These are phyloP conservation scores for Panicum miliaceum DNA, from an alignment of 176 grass and related monocot genomes.

Conservation along the genomic window DNA sequence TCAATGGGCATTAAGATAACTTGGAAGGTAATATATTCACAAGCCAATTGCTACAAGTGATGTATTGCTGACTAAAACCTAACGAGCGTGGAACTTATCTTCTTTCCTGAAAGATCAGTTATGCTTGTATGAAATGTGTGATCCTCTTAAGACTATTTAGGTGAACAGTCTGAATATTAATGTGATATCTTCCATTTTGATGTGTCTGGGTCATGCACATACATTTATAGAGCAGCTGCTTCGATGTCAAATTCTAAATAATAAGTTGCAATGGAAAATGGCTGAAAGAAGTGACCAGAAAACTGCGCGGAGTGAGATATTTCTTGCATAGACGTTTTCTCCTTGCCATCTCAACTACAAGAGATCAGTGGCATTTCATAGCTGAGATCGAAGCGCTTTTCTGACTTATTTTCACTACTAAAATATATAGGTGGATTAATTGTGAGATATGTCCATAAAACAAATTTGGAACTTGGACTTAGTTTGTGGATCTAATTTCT, in stretches of 20 bases:
- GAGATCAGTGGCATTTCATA: not conserved
- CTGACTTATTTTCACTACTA: not conserved
- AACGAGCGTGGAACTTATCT: not conserved
- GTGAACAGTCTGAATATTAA: not conserved
- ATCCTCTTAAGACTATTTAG: not conserved
- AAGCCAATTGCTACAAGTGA: conserved; percentile 41
- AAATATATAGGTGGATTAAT: not conserved
- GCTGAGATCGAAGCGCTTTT: conserved; percentile 2
- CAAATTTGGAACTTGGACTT: conserved; percentile 19
- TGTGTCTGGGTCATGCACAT: not conserved
- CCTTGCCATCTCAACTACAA: not conserved
- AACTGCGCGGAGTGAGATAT: not conserved
- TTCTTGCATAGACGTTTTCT: not conserved
- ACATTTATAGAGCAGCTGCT: not conserved
- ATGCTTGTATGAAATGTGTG: not conserved
- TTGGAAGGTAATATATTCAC: conserved; percentile 61
- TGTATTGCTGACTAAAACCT: conserved; percentile 42
- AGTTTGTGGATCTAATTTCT: not conserved
- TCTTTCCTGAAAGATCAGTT: conserved; percentile 33
- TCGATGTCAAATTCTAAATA: not conserved
- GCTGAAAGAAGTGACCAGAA: not conserved
- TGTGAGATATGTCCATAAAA: not conserved
- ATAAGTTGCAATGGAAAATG: not conserved
- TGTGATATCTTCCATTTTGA: not conserved
- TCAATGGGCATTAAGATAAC: conserved; percentile 52